A percentile compares a stretch with the other conserved stretches of the same genome.
These are phyloP conservation scores for Leccinum brunneo-olivaceum DNA, from an alignment of 1,284 basidiomycete genomes.

Conservation along the genomic window DNA sequence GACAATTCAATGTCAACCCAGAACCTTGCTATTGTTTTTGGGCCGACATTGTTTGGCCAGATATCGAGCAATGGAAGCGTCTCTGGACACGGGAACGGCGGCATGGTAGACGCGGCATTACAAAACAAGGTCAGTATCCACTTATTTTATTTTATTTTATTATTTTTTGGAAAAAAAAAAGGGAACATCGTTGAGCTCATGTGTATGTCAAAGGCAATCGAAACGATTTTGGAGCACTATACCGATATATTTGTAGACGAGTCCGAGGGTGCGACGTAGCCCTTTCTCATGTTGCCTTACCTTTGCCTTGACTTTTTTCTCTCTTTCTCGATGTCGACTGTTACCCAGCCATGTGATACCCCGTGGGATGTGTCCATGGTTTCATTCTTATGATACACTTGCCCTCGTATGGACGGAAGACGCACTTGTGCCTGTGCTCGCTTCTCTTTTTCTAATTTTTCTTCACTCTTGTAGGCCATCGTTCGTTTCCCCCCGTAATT, in stretches of 20 bases:
- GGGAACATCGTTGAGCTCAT: slow-evolving; percentile 10
- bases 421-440: slow-evolving; percentile 1
- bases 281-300: not conserved
- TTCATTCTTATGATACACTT: slow-evolving; percentile 8
- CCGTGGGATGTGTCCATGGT: slow-evolving; percentile 13
- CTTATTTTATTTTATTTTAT: not conserved
- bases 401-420: slow-evolving; percentile 2
- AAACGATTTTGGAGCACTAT: slow-evolving; percentile 76
- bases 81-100: slow-evolving; percentile 41
- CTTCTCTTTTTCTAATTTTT: not conserved
- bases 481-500: too few relatives aligned
- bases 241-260: slow-evolving; percentile 79
- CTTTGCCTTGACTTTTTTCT: not conserved
- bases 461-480: too few relatives aligned
- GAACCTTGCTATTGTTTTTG: slow-evolving; percentile 96
- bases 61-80: slow-evolving; percentile 33
- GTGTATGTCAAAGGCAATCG: slow-evolving; percentile 50
- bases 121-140: slow-evolving; percentile 42
- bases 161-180: too few relatives aligned
- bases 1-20: slow-evolving; percentile 91
- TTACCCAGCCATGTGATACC: slow-evolving; percentile 24
- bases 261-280: slow-evolving; percentile 31
- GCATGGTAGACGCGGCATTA: slow-evolving; percentile 48
- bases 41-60: slow-evolving; percentile 85
- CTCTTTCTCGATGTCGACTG: slow-evolving; percentile 10